Conservation (phyloP, 257 asterid species). For the Anisodus tanguticus region DNA sequence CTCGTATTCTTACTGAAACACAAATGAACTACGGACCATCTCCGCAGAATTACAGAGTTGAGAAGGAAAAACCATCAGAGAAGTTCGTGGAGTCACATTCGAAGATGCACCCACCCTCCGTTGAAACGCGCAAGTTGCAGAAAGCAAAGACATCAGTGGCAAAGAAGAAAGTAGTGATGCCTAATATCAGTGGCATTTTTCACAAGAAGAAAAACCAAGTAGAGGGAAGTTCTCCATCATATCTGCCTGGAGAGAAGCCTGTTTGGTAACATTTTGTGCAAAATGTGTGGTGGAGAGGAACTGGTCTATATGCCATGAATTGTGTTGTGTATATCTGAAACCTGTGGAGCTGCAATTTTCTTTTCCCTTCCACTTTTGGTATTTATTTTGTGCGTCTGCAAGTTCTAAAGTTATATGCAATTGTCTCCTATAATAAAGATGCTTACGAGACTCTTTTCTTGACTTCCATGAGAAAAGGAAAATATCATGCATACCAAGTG, state of each 20-base stretch:
- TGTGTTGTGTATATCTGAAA: conserved; percentile 39
- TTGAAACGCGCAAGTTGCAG: conserved; percentile 51
- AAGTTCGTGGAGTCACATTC: conserved; percentile 29
- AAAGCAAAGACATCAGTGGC: conserved; percentile 57
- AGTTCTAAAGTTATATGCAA: neutral
- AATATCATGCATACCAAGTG: neutral
- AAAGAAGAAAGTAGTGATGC: conserved; percentile 74
- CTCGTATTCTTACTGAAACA: conserved; percentile 70
- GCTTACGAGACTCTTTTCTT: neutral
- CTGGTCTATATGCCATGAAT: conserved; percentile 19
- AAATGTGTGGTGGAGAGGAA: conserved; percentile 27
- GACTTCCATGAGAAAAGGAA: neutral
- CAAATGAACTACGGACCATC: conserved; percentile 52
- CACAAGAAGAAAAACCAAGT: conserved; percentile 66
- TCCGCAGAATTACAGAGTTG: conserved; percentile 45
- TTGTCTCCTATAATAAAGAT: conserved; percentile 20
- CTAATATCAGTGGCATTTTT: conserved; percentile 63
- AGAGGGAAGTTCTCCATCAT: conserved; percentile 75
- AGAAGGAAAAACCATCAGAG: conserved; percentile 46
- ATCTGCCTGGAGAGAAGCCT: conserved; percentile 70
- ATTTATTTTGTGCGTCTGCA: conserved; percentile 17
- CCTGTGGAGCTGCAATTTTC: conserved; percentile 20
- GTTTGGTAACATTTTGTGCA: conserved; percentile 52
- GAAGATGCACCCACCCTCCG: neutral
- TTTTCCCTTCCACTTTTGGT: neutral